Conservation (phyloP, 1,139 yeast species). For the Saccharomyces hybrid region DNA sequence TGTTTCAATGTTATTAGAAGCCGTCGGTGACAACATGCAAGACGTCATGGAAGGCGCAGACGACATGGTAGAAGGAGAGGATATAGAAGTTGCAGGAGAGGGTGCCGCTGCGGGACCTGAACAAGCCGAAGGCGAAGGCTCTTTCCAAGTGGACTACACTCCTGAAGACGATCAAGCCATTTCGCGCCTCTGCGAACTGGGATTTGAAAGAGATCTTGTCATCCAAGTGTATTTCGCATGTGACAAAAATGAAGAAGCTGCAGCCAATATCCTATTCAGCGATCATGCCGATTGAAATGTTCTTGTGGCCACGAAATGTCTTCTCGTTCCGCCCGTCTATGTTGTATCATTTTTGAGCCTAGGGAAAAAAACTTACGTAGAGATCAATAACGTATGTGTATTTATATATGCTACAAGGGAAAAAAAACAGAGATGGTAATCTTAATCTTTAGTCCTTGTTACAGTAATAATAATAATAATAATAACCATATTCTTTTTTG, state of each 20-base stretch:
- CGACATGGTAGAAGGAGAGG: conserved; percentile 5
- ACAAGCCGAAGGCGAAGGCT: conserved; percentile 25
- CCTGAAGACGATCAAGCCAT: conserved; percentile 86
- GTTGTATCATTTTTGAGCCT: neutral
- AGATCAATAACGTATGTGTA: neutral
- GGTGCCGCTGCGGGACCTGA: conserved; percentile 5
- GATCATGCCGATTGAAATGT: conserved; percentile 29
- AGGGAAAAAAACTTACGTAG: neutral
- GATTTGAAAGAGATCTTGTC: conserved; percentile 81
- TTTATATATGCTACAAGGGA: neutral
- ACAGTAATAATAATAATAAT: neutral
- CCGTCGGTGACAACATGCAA: conserved; percentile 40
- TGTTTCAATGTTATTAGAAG: conserved; percentile 60
- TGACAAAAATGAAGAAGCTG: conserved; percentile 93
- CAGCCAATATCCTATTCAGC: conserved; percentile 76
- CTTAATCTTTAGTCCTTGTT: too few species aligned
- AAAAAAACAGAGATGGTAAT: neutral
- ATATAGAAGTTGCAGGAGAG: conserved; percentile 7
- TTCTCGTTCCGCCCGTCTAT: neutral
- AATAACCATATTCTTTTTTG: neutral
- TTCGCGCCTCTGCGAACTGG: conserved; percentile 79
- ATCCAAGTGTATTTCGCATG: conserved; percentile 96
- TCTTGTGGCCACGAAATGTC: neutral
- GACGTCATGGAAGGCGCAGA: conserved; percentile 20
- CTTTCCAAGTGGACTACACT: conserved; percentile 40